A percentile compares a stretch with the other conserved stretches of the same genome.
These are phyloP conservation scores for Symbiotaphrina buchneri DNA, from an alignment of 495 filamentous ascomycete genomes.

Conservation along the genomic window DNA sequence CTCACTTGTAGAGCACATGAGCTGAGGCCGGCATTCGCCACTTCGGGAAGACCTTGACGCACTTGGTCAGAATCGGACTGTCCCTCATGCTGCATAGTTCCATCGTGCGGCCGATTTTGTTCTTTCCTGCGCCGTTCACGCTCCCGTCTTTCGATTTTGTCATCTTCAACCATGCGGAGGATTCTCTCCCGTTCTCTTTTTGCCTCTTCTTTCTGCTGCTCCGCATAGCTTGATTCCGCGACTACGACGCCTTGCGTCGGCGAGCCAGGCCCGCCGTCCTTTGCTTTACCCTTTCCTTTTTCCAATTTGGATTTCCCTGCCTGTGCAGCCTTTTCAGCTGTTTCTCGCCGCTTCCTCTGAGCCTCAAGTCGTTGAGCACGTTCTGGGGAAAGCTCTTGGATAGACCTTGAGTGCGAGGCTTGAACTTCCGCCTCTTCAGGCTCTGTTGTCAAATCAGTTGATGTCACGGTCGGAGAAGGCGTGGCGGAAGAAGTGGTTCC, in stretches of 20 bases:
- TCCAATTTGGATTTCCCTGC: conserved; percentile 1
- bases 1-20: conserved; percentile 53
- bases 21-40: conserved; percentile 6
- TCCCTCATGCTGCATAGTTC: background rate
- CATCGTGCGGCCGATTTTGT: conserved; percentile 3
- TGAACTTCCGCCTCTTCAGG: background rate
- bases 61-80: conserved; percentile 2
- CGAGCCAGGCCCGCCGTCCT: conserved; percentile 9
- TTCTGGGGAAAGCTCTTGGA: conserved; percentile 10
- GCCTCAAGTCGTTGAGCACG: conserved; percentile 9
- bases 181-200: conserved; percentile 36
- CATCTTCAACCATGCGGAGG: conserved; percentile 37
- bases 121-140: conserved; percentile 22
- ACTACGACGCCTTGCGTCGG: conserved; percentile 4
- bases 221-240: conserved; percentile 17
- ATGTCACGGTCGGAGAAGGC: no score
- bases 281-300: no score
- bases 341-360: conserved; percentile 14
- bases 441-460: background rate
- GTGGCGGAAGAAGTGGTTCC: no score
- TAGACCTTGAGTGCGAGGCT: conserved; percentile 5
- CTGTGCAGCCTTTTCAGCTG: conserved; percentile 3
- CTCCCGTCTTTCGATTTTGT: conserved; percentile 37
- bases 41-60: conserved; percentile 2
- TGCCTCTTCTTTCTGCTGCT: conserved; percentile 26